phyloP scores from a whole-genome alignment of 2,329 filamentous ascomycete species.

The Fusarium keratoplasticum region DNA sequence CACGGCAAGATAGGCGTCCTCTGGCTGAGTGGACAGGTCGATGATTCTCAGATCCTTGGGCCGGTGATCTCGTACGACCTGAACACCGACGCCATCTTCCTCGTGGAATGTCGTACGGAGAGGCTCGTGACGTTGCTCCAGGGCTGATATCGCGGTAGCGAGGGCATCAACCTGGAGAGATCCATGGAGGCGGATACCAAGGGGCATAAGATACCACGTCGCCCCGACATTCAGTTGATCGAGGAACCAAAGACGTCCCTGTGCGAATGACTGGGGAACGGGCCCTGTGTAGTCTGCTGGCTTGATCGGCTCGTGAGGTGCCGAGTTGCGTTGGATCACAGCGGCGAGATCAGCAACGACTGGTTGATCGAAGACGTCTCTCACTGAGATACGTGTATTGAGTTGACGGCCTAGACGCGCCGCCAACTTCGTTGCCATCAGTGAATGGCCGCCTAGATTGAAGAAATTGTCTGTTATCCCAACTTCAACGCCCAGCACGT shows the following conservation, averaged over 20 bases:
- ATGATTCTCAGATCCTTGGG: conserved; percentile 49
- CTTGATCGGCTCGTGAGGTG: neutral
- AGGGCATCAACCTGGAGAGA: neutral
- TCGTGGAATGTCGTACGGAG: neutral
- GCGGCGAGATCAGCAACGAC: neutral
- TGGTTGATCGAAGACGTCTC: conserved; percentile 15
- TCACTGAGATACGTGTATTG: neutral
- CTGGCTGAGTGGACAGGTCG: conserved; percentile 65
- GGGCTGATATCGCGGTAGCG: neutral
- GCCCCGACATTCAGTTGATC: conserved; percentile 2
- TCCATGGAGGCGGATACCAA: conserved; percentile 1
- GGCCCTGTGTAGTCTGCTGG: neutral
- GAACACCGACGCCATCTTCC: neutral
- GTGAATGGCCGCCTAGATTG: neutral
- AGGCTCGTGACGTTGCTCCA: conserved; percentile 7
- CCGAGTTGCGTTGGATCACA: neutral
- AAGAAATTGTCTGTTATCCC: neutral
- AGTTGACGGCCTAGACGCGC: neutral
- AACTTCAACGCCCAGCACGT: no score
- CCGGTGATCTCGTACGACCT: neutral
- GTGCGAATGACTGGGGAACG: conserved; percentile 8
- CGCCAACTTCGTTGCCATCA: neutral
- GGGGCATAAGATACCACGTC: conserved; percentile 7
- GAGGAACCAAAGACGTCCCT: conserved; percentile 11
- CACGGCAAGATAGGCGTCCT: neutral